Evolutionary conservation across 2,329 filamentous ascomycete genomes (phyloP), one percentile per base, ranked within the genome.

Genomic region (Diaporthe nobilis): DNA sequence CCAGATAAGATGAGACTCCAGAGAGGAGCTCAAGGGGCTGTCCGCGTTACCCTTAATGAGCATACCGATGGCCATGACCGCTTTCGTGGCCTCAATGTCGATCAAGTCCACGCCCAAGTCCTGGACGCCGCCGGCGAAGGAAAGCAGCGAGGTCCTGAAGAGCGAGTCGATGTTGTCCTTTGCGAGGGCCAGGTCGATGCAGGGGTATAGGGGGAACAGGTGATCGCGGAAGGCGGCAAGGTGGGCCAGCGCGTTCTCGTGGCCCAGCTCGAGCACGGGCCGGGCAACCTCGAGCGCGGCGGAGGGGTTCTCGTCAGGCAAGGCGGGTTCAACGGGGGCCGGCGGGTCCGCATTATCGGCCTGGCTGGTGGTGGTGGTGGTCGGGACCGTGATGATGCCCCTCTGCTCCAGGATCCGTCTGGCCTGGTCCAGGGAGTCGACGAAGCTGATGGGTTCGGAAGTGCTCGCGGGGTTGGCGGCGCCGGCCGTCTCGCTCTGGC

Each of bases 401-500:
- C 44, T 8, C 12, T 67, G 61, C 61, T 67, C 61, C n/a, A 67
- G 44, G 44, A 67, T 67, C 61, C 28, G 42, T n/a, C 61, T 67
- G 17, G 61, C 61, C 61, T 51, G 61, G 44, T 67, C 61, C 28
- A 67, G 61, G 28, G 61, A 67, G 28, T 67, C 61, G 61, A 67
- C 28, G 25, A 67, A 67, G 28, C 44, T 51, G 61, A 67, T 22
- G 10, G 61, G 28, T 5, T 51, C 44, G 25, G 20, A n/a, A 28
- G 13, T 34, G 61, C 28, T n/a, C 31, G 61, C 44, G 6, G 12
- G 25, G 44, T 49, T 51, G 15, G 25, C 28, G 15, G 25, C 44
- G 42, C 42, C 15, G 17, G 44, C 44, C 42, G 61, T 34, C 44
- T 34, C 42, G 61, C 61, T 67, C 44, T 13, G 61, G 20, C 61